Base-by-base conservation (phyloP, 2,329 filamentous ascomycete species). In the Bertia moriformis region DNA sequence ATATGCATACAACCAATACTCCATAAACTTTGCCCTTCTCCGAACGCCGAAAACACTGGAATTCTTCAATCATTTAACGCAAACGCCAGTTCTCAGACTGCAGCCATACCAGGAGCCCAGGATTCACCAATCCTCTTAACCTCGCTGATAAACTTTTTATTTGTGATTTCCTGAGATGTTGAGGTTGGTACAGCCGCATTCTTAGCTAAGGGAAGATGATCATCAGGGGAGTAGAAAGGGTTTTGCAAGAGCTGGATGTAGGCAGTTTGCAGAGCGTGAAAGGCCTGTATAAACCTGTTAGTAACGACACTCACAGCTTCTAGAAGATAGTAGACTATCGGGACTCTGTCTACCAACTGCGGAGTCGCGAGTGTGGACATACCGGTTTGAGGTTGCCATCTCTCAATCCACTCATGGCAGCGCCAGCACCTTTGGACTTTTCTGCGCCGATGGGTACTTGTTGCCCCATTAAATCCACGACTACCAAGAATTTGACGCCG, bases 161-260 rank as follows among this genome's bases (percentile, higher is more conserved):
- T 77, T 4, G 64, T 68, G 43, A 78, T 77, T n/a, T n/a, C n/a
- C 39, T 71, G 63, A 15, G 67, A 17, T 10, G 10, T 12, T 7
- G 12, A 14, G 12, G 32, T 10, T 10, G 7, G 12, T 35, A 15
- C 10, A 7, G 10, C 32, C 7, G 32, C 10, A 18, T 7, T 35
- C 15, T 17, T 17, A 7, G 32, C 32, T 7, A 15, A 51, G n/a
- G 70, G 60, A 13, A 46, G 7, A 35, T 73, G 67, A 17, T 73
- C 67, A 48, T 77, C 71, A 4, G 75, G 75, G 18, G 61, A 62
- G 51, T 78, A 78, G 54, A 80, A 80, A 0, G 73, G 74, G 47
- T 80, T 79, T 40, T 76, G 63, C 43, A 80, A 55, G 7, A 80
- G 61, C 40, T 66, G 65, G 40, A 79, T 73, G 48, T 79, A 80